Base-by-base conservation (phyloP, 1,284 basidiomycete genomes). In the Pisolithus thermaeus region DNA sequence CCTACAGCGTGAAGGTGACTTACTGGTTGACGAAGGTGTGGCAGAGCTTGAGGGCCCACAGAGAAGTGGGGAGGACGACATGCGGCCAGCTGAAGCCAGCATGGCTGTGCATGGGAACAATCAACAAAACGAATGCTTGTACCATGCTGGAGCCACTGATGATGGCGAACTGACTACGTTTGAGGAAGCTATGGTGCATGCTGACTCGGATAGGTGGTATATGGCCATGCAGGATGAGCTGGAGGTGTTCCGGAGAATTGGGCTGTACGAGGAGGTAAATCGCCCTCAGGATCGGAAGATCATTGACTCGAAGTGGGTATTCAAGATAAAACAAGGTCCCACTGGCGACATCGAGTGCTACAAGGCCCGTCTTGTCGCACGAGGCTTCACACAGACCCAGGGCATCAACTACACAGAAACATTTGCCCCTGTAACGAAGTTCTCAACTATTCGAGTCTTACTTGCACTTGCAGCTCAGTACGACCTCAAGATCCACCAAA, bases 391-490 rank as follows among this genome's bases (percentile, higher is more conserved):
- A 0, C 58, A 61, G 45, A 35, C 43, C 6, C 51, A 46, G 4
- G 58, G 52, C 1, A 25, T 54, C 1, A 52, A 59, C 41, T 59
- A 39, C 8, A 39, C 8, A n/a, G 38, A 39, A 8, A 39, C 18
- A 36, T 20, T 52, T 47, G 59, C 66, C 1, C 65, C 66, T 0
- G 61, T 66, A 0, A 55, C 50, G 1, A 53, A 59, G 12, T 48
- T 60, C 7, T 28, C 56, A 0, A 58, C 61, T 1, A 52, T 71
- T 4, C 56, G 65, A 2, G 22, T 62, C 3, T 22, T 70, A 4
- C 44, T 68, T 7, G 47, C 62, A 1, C 45, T 65, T 18, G n/a
- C 38, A 4, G n/a, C 38, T 18, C 38, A 39, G 8, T 22, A 39
- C 11, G n/a, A 39, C 0, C 58, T 60, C 46, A 50, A 49, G 12